Base-by-base conservation (phyloP, 2,329 filamentous ascomycete genomes). In the Chrysosporium keratinophilum region DNA sequence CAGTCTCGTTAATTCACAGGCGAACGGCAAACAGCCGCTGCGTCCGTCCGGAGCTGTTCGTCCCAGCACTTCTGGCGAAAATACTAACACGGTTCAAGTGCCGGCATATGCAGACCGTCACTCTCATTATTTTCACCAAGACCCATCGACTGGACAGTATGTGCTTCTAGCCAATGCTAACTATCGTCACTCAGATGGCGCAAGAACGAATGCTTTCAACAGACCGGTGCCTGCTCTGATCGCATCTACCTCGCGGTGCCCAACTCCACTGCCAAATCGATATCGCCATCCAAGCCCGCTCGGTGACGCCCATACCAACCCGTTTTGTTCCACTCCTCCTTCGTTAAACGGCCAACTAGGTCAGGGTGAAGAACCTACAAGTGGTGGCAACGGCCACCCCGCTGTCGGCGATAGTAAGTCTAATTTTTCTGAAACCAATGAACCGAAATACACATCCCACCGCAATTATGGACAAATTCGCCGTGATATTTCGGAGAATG, bases 271-370 rank as follows among this genome's bases (percentile, higher is more conserved):
- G 46, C 51, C 34, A 15, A 46, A 19, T 48, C 55, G 37, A 4
- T 60, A 60, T 34, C 56, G 55, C 37, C 59, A 60, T 35, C 59
- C 59, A 1, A 47, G 41, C 3, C 56, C 59, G n/a, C 39, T 60
- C 14, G 23, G 40, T 15, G 52, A 55, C n/a, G 20, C 56, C 3
- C 59, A 60, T 17, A 17, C 50, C 10, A 57, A 60, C 49, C 59
- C 59, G 11, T 60, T 60, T 47, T 50, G 44, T 41, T 50, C 40
- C 11, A 39, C 59, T 17, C 59, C 59, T 10, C 59, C 59, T 6
- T 50, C 44, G 28, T 44, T 59, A 19, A 33, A 40, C 34, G 46
- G 41, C 35, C 55, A 49, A 17, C 23, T 41, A n/a, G 49, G 45
- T 19, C 35, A 35, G n/a, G 40, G 37, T 19, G 17, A 54, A 31